These are phyloP conservation scores for Salix udensis DNA, from an alignment of 345 rosid genomes.

Conservation along the genomic window DNA sequence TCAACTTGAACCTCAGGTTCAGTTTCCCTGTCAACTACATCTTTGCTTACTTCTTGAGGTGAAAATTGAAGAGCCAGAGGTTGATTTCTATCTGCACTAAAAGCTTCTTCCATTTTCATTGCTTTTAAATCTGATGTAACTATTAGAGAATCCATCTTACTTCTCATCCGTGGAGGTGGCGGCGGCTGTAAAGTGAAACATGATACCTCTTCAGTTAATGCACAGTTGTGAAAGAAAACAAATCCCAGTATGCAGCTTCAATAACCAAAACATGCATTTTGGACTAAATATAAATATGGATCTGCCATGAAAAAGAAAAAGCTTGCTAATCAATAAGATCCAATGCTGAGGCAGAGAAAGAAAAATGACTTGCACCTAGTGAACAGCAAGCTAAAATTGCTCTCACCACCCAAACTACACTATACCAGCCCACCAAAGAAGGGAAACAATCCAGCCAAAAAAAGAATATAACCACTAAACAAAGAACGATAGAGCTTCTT, in stretches of 20 bases:
- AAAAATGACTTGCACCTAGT: neutral
- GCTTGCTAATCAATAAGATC: neutral
- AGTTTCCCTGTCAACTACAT: constrained; percentile 37
- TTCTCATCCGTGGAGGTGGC: constrained; percentile 64
- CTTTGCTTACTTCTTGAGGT: constrained; percentile 32
- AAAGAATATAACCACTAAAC: too few species aligned
- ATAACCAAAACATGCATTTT: too few species aligned
- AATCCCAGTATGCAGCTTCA: neutral
- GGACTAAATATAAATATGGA: too few species aligned
- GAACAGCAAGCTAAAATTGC: too few species aligned
- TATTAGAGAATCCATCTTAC: constrained; percentile 84
- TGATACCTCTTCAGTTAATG: neutral
- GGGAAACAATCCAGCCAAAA: too few species aligned
- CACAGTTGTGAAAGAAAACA: neutral
- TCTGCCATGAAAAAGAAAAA: too few species aligned
- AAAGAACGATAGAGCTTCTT: too few species aligned
- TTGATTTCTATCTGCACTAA: constrained; percentile 28
- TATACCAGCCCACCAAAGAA: too few species aligned
- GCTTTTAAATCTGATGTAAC: constrained; percentile 67
- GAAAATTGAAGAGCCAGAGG: constrained; percentile 22
- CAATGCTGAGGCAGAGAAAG: neutral
- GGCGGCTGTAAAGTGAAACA: constrained; percentile 54
- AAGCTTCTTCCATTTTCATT: constrained; percentile 42
- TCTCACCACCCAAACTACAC: too few species aligned
- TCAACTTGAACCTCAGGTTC: constrained; percentile 58